A percentile compares a stretch with the other conserved stretches of the same genome.
Conservation (phyloP, 805 yeast genomes). For the Jamesozyma jinghongensis region DNA sequence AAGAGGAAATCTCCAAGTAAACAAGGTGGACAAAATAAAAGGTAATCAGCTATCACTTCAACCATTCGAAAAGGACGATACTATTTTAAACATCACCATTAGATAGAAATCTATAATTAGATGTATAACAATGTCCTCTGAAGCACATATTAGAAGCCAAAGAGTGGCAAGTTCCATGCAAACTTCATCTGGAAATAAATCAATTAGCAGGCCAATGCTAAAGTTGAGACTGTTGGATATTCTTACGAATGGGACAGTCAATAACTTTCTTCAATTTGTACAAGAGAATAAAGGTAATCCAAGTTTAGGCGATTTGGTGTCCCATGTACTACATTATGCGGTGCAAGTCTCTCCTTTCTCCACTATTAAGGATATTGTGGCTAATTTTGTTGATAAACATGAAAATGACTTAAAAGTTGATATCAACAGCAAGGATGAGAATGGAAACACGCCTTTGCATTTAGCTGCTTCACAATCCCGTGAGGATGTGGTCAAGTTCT, state of each 20-base stretch:
- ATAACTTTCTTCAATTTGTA: slow-evolving; percentile 14
- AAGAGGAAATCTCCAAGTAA: too few species aligned
- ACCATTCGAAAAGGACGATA: too few species aligned
- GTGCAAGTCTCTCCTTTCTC: slow-evolving; percentile 78
- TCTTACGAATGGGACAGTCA: slow-evolving; percentile 33
- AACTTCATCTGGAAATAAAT: not conserved
- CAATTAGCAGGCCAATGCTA: slow-evolving; percentile 37
- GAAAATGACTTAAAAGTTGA: slow-evolving; percentile 33
- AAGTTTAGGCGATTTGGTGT: slow-evolving; percentile 31
- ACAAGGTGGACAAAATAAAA: too few species aligned
- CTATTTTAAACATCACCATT: too few species aligned
- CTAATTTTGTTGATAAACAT: slow-evolving; percentile 16
- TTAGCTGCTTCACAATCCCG: slow-evolving; percentile 71
- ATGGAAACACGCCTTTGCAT: slow-evolving; percentile 90
- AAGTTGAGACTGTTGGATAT: slow-evolving; percentile 56
- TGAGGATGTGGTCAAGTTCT: slow-evolving; percentile 58
- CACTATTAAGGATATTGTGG: slow-evolving; percentile 41
- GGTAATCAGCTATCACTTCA: too few species aligned
- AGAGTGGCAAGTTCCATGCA: not conserved
- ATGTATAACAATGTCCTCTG: too few species aligned
- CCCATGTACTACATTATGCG: slow-evolving; percentile 59
- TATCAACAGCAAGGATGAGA: slow-evolving; percentile 63
- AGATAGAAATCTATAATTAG: too few species aligned
- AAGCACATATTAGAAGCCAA: too few species aligned
- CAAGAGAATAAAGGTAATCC: slow-evolving; percentile 27